Evolutionary conservation across 169 alveolate species (phyloP), one percentile per base, ranked within the genome.

Genomic region (Babesia caballi): DNA sequence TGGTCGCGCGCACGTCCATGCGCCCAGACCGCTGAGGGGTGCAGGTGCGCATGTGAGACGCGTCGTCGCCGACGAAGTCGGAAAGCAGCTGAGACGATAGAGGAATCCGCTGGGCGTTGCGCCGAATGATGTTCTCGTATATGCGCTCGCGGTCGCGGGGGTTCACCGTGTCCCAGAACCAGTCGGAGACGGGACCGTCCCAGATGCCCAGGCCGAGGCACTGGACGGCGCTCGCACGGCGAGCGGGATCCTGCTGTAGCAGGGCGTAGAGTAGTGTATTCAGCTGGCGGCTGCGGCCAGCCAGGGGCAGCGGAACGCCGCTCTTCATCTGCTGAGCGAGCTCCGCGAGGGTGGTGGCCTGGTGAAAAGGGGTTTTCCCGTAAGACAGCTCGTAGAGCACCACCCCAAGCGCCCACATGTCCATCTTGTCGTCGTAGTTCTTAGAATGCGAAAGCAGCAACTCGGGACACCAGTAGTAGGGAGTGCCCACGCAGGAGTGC

Each of bases 391-490:
- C 99, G 73, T 94, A 96, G 15, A 96, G 76, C 25, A 95, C 91
- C 46, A 98, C 94, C 14, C 99, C 99, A 44, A 92, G 70, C 19
- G 97, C 94, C 94, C 97, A 92, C 83, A 93, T 96, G 61, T 95
- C 97, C 77, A 95, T 92, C 70, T 94, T 94, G 82, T 96, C 98
- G 89, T 97, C 96, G 80, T 97, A 97, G 63, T 91, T 92, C 60
- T 92, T 90, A 41, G 94, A 96, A 27, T 91, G 87, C 15, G 89
- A 88, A 27, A 88, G 53, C 17, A 97, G 87, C 44, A 94, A 91
- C 76, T 97, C 99, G 0, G 99, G 99, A 52, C 98, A 93, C 99
- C 97, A 96, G 83, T 96, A 96, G 78, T 95, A 95, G 1, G 99
- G 99, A 15, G 98, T 95, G 14, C 98, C 98, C 12, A 95, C 98